These are phyloP conservation scores for Suillus weaverae DNA, from an alignment of 768 basidiomycete genomes.

Conservation along the genomic window DNA sequence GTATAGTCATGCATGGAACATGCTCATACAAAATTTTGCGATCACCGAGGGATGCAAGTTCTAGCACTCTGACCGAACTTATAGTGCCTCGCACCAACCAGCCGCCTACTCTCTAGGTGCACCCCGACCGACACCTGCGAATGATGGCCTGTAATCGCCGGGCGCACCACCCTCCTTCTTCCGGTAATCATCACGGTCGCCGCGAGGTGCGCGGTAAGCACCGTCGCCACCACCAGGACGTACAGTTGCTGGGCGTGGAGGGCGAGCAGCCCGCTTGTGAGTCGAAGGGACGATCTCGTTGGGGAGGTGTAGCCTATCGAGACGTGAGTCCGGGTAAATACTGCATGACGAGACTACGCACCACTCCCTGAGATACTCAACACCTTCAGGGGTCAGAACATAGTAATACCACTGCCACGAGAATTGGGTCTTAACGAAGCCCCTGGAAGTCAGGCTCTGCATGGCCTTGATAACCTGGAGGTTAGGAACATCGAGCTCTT, in stretches of 20 bases:
- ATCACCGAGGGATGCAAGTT: constrained; percentile 4
- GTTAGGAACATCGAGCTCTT: constrained; percentile 77
- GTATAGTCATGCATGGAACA: constrained; percentile 31
- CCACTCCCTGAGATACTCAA: constrained; percentile 95
- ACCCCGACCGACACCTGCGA: constrained; percentile 87
- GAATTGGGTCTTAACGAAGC: constrained; percentile 98
- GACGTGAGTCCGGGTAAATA: neutral
- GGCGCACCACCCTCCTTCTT: constrained; percentile 87
- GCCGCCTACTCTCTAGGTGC: constrained; percentile 62
- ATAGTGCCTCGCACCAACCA: neutral
- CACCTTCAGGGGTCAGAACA: constrained; percentile 93
- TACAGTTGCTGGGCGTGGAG: constrained; percentile 76
- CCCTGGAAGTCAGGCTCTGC: constrained; percentile 69
- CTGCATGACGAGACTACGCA: constrained; percentile 22
- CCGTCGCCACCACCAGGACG: constrained; percentile 69
- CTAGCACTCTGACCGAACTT: constrained; percentile 4
- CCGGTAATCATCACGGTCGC: constrained; percentile 86
- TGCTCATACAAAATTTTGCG: constrained; percentile 28
- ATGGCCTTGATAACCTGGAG: constrained; percentile 71
- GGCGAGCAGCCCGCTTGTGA: constrained; percentile 94
- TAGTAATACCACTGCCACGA: constrained; percentile 99
- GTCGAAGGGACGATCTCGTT: constrained; percentile 95
- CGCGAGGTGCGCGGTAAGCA: constrained; percentile 86
- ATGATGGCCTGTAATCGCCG: constrained; percentile 87
- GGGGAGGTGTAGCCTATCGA: constrained; percentile 84